Percentiles rank a stretch among this genome's conserved stretches.
Evolutionary conservation across 192 early-diverging fungal species (phyloP).

Genomic region (Backusella parvicylindrica): DNA sequence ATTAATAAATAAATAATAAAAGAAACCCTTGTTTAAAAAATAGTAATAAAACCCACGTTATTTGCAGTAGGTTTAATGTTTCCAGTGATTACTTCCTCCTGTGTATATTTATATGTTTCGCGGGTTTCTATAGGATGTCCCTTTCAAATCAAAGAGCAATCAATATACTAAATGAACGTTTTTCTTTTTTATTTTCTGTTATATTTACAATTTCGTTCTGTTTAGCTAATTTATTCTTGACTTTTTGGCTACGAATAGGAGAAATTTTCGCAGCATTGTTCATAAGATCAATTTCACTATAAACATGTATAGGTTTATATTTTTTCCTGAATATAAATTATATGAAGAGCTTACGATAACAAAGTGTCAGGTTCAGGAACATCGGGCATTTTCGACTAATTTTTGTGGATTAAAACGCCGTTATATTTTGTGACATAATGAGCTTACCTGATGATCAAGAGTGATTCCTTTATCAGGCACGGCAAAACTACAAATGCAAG

Average conservation of each 20-base stretch:
- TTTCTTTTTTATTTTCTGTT: neutral
- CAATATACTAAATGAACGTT: neutral
- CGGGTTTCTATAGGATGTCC: constrained; percentile 13
- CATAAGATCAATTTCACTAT: constrained; percentile 6
- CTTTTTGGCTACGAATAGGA: neutral
- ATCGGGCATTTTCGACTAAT: constrained; percentile 18
- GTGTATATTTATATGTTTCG: neutral
- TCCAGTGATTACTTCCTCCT: constrained; percentile 8
- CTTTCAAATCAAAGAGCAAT: neutral
- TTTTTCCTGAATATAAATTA: neutral
- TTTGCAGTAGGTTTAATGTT: neutral
- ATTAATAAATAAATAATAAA: neutral
- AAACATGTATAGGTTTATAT: neutral
- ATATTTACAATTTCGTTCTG: constrained; percentile 12
- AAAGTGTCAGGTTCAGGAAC: constrained; percentile 24
- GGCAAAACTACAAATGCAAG: constrained; percentile 70
- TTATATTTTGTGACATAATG: neutral
- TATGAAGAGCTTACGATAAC: constrained; percentile 9
- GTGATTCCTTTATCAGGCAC: constrained; percentile 46
- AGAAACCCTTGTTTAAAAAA: no score
- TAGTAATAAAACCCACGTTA: neutral
- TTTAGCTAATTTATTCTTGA: constrained; percentile 9
- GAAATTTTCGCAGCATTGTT: neutral
- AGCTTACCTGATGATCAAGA: constrained; percentile 57
- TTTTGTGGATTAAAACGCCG: neutral